phyloP scores from a whole-genome alignment of 257 asterid species.

The Solanum piurae region DNA sequence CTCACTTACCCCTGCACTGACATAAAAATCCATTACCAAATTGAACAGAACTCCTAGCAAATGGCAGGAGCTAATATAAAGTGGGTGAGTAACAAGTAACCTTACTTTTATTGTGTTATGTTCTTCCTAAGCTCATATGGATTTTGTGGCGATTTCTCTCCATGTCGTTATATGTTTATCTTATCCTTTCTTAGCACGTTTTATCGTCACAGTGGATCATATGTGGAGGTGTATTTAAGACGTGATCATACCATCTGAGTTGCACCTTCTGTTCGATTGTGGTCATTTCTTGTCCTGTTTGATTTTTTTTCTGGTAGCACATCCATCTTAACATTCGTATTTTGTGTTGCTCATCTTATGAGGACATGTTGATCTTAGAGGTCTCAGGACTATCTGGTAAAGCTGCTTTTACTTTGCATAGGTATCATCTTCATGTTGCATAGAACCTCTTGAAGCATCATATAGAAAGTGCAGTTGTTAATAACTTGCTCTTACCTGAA shows the following conservation, averaged over 20 bases:
- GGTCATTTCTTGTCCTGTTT: background rate
- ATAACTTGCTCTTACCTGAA: too few relatives aligned
- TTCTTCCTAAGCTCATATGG: background rate
- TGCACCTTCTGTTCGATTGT: background rate
- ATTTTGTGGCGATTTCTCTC: background rate
- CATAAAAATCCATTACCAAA: background rate
- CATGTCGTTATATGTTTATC: background rate
- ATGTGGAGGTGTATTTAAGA: background rate
- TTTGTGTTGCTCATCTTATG: background rate
- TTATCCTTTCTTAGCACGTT: background rate
- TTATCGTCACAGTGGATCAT: background rate
- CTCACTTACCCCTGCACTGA: background rate
- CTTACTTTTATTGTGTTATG: background rate
- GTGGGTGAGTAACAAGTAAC: background rate
- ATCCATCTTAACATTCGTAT: background rate
- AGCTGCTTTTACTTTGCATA: too few relatives aligned
- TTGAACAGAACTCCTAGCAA: background rate
- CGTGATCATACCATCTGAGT: background rate
- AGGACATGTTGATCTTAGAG: background rate
- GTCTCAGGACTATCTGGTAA: background rate
- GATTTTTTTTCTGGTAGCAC: background rate
- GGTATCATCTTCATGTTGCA: background rate
- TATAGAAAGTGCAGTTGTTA: too few relatives aligned
- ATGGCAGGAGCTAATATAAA: background rate
- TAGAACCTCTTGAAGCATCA: background rate